phyloP scores from a whole-genome alignment of 192 early-diverging fungal species.

The Geosiphon pyriformis region DNA sequence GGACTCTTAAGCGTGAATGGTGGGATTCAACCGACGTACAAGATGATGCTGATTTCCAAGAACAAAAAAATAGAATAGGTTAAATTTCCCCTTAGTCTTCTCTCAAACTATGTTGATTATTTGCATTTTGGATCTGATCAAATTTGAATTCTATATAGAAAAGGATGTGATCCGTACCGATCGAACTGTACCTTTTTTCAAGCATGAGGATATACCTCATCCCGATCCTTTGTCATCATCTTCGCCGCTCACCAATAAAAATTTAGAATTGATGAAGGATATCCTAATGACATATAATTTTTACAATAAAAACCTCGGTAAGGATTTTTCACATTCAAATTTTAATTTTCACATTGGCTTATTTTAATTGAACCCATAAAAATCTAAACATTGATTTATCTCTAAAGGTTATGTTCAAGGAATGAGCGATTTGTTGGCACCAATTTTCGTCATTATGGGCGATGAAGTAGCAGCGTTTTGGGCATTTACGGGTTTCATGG shows the following conservation, averaged over 20 bases:
- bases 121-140: background rate
- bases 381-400: background rate
- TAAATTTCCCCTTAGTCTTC: no score
- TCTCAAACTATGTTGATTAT: no score
- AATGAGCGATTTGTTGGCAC: constrained; percentile 92
- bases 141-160: constrained; percentile 51
- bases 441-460: constrained; percentile 80
- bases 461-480: constrained; percentile 92
- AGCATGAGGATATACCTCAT: constrained; percentile 56
- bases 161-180: constrained; percentile 98
- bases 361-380: background rate
- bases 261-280: constrained; percentile 84
- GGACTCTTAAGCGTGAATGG: constrained; percentile 61
- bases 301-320: constrained; percentile 69
- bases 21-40: constrained; percentile 51
- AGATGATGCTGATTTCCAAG: constrained; percentile 53
- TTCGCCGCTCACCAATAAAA: constrained; percentile 52
- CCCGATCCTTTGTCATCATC: constrained; percentile 32
- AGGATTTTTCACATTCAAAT: constrained; percentile 8
- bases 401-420: constrained; percentile 87
- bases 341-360: background rate
- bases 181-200: constrained; percentile 77
- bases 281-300: constrained; percentile 90
- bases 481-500: constrained; percentile 88
- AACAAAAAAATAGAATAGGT: constrained; percentile 68